These are phyloP conservation scores for Benincasa hispida DNA, from an alignment of 306 rosid genomes.

Conservation along the genomic window DNA sequence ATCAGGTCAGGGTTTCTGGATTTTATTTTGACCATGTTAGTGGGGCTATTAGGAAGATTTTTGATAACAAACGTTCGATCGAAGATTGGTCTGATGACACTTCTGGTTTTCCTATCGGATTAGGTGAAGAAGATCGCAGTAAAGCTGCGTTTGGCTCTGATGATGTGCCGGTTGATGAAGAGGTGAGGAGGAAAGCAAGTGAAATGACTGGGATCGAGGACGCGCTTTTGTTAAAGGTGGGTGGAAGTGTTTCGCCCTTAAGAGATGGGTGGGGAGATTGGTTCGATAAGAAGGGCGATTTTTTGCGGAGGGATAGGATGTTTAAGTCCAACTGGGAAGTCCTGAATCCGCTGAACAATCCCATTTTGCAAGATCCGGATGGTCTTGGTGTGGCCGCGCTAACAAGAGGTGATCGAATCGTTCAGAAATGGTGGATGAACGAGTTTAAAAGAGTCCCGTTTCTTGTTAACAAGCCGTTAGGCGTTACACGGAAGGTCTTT, in stretches of 20 bases:
- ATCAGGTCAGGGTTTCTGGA: slow-evolving; percentile 25
- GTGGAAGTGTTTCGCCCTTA: slow-evolving; percentile 41
- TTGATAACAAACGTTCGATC: slow-evolving; percentile 27
- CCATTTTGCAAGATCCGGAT: slow-evolving; percentile 78
- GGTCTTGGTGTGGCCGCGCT: slow-evolving; percentile 28
- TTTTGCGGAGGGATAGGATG: slow-evolving; percentile 62
- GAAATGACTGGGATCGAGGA: slow-evolving; percentile 43
- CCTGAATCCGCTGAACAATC: slow-evolving; percentile 51
- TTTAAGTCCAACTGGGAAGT: slow-evolving; percentile 54
- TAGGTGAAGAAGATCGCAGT: slow-evolving; percentile 30
- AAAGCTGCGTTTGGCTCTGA: slow-evolving; percentile 60
- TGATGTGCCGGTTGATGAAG: slow-evolving; percentile 56
- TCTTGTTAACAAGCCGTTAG: slow-evolving; percentile 23
- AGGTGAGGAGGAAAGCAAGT: slow-evolving; percentile 22
- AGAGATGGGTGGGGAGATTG: slow-evolving; percentile 86
- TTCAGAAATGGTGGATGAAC: slow-evolving; percentile 51
- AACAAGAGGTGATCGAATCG: slow-evolving; percentile 43
- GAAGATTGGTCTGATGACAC: slow-evolving; percentile 40
- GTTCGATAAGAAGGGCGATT: slow-evolving; percentile 68
- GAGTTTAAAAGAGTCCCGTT: slow-evolving; percentile 50
- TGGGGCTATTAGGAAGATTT: slow-evolving; percentile 43
- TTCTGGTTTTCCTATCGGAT: slow-evolving; percentile 24
- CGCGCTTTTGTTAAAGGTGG: slow-evolving; percentile 41
- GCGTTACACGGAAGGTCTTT: slow-evolving; percentile 1
- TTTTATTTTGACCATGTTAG: slow-evolving; percentile 59